Conservation (phyloP, 2,329 filamentous ascomycete species). For the Colletotrichum tofieldiae region DNA sequence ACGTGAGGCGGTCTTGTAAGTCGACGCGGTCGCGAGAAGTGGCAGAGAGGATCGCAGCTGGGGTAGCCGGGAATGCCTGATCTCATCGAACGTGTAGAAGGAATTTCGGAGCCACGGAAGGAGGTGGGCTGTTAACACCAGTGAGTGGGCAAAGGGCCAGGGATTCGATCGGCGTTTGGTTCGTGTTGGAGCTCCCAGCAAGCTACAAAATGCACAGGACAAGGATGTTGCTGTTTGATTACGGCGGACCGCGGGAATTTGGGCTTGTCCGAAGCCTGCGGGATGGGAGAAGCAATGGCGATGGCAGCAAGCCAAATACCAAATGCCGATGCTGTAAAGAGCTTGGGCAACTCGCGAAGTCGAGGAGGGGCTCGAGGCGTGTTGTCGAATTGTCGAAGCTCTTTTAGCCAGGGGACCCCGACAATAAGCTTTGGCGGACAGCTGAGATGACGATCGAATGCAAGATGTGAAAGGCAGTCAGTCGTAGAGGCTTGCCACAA, state of each 20-base stretch:
- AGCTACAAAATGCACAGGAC: background rate
- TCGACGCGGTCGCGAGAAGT: slow-evolving; percentile 1
- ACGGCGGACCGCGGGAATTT: background rate
- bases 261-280: slow-evolving; percentile 6
- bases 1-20: slow-evolving; percentile 20
- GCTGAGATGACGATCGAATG: slow-evolving; percentile 29
- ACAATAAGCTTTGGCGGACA: slow-evolving; percentile 14
- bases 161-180: no score
- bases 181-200: background rate
- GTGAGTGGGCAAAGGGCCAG: no score
- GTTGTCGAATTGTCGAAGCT: background rate
- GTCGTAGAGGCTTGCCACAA: slow-evolving; percentile 17
- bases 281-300: background rate
- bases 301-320: background rate
- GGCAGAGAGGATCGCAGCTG: slow-evolving; percentile 1
- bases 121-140: no score
- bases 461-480: slow-evolving; percentile 11
- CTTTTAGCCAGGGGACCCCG: background rate
- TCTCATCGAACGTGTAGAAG: slow-evolving; percentile 28
- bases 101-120: background rate
- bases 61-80: slow-evolving; percentile 25
- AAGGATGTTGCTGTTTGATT: slow-evolving; percentile 21
- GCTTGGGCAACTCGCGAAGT: background rate
- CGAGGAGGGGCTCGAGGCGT: background rate
- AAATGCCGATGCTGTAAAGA: background rate